Conservation (phyloP, 352 stramenopile genomes). For the Aphanomyces euteiches region DNA sequence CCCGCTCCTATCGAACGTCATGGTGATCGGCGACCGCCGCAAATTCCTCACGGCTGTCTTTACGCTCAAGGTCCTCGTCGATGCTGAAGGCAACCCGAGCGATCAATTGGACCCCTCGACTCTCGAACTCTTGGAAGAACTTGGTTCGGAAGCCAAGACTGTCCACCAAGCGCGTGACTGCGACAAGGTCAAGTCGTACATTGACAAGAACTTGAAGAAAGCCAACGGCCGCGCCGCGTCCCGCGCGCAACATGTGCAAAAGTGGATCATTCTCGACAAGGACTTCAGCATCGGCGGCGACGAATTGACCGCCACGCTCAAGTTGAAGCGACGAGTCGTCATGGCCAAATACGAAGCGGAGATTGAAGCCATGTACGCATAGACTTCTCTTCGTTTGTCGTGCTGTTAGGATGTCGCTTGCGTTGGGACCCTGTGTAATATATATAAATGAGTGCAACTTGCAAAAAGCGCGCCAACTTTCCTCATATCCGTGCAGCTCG, state of each 20-base stretch:
- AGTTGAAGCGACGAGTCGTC: conserved; percentile 62
- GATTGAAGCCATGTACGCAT: conserved; percentile 61
- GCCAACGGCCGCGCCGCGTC: conserved; percentile 28
- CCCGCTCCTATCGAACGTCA: conserved; percentile 45
- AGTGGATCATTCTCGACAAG: conserved; percentile 39
- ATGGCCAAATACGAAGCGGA: conserved; percentile 53
- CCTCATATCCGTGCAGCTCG: too few relatives aligned
- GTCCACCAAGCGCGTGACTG: conserved; percentile 42
- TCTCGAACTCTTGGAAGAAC: conserved; percentile 41
- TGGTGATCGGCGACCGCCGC: conserved; percentile 60
- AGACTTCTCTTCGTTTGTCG: conserved; percentile 33
- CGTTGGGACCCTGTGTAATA: too few relatives aligned
- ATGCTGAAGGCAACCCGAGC: conserved; percentile 37
- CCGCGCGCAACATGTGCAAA: conserved; percentile 37
- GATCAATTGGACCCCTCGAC: conserved; percentile 42
- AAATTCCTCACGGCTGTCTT: conserved; percentile 65
- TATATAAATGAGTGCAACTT: too few relatives aligned
- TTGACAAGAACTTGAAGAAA: conserved; percentile 36
- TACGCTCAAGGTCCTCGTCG: conserved; percentile 39
- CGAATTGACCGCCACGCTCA: conserved; percentile 78
- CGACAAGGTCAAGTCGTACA: conserved; percentile 38
- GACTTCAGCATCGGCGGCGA: conserved; percentile 51
- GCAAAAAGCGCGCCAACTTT: too few relatives aligned
- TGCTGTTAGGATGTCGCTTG: too few relatives aligned
- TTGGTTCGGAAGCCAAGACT: conserved; percentile 43